Percentiles rank a stretch among this genome's conserved stretches.
These are phyloP conservation scores for Fusarium nanum DNA, from an alignment of 2,329 filamentous ascomycete genomes.

Conservation along the genomic window DNA sequence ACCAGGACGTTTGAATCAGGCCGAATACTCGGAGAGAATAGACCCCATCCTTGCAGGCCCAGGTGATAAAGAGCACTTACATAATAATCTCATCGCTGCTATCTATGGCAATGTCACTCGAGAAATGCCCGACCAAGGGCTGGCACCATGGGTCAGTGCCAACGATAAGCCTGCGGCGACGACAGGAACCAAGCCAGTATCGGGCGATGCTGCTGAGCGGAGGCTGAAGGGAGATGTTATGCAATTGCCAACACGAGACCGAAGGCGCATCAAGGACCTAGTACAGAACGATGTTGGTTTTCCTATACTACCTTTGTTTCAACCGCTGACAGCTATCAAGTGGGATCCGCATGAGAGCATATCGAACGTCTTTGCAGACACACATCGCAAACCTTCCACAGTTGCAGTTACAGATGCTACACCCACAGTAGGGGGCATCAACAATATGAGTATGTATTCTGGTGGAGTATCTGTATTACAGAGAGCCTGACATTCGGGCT, in stretches of 20 bases:
- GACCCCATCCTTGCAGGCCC: conserved; percentile 69
- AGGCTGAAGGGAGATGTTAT: conserved; percentile 76
- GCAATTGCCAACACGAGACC: conserved; percentile 74
- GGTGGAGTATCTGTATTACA: background rate
- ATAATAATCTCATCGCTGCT: conserved; percentile 75
- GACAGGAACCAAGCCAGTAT: conserved; percentile 69
- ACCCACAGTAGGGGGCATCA: conserved; percentile 78
- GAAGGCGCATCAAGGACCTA: conserved; percentile 74
- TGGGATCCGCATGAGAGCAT: conserved; percentile 67
- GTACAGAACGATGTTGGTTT: conserved; percentile 69
- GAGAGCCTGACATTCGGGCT: conserved; percentile 35
- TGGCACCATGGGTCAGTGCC: conserved; percentile 77
- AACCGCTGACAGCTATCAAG: conserved; percentile 50
- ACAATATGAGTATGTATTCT: conserved; percentile 77
- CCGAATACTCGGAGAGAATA: conserved; percentile 68
- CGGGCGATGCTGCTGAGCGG: conserved; percentile 73
- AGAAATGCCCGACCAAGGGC: conserved; percentile 74
- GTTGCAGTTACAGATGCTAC: conserved; percentile 69
- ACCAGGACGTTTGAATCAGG: conserved; percentile 71
- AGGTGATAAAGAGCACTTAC: conserved; percentile 71
- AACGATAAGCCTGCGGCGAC: conserved; percentile 73
- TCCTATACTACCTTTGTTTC: background rate
- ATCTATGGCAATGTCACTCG: conserved; percentile 77
- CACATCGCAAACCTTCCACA: conserved; percentile 58
- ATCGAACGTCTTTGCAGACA: conserved; percentile 64